These are phyloP conservation scores for Rubia yunnanensis DNA, from an alignment of 257 asterid genomes.

Conservation along the genomic window DNA sequence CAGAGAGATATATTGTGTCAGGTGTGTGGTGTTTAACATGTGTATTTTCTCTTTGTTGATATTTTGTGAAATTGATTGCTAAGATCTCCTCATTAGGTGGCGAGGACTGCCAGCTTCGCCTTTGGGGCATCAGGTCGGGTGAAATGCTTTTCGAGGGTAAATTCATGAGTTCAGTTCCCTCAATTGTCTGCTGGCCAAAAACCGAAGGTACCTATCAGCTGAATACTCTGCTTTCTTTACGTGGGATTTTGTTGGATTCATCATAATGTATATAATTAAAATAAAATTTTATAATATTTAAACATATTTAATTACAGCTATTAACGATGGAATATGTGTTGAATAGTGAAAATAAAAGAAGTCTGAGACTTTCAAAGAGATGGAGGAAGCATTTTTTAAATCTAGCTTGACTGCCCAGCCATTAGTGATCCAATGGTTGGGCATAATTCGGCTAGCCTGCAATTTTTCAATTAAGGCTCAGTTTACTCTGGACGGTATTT, in stretches of 20 bases:
- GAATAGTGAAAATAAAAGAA: not conserved
- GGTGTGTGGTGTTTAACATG: conserved; percentile 25
- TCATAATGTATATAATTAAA: too few species aligned
- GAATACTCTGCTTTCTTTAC: not conserved
- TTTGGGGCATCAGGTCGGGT: conserved; percentile 83
- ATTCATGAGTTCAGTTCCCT: conserved; percentile 52
- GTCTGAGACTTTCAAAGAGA: not conserved
- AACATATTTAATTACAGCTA: too few species aligned
- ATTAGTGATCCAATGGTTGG: too few species aligned
- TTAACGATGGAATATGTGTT: too few species aligned
- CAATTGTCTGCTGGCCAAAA: conserved; percentile 78
- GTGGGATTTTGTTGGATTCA: too few species aligned
- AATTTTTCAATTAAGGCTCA: too few species aligned
- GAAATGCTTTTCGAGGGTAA: conserved; percentile 58
- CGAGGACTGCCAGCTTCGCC: conserved; percentile 72
- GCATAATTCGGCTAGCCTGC: too few species aligned
- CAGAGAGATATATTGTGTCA: conserved; percentile 69
- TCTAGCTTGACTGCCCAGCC: not conserved
- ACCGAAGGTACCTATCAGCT: conserved; percentile 22
- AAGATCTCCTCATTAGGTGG: conserved; percentile 45
- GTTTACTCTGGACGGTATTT: too few species aligned
- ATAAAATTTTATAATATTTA: too few species aligned
- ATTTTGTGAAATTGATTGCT: not conserved
- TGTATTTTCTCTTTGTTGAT: not conserved
- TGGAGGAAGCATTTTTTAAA: not conserved